phyloP scores from a whole-genome alignment of 345 rosid species.

The Eucalyptus sideroxylon region DNA sequence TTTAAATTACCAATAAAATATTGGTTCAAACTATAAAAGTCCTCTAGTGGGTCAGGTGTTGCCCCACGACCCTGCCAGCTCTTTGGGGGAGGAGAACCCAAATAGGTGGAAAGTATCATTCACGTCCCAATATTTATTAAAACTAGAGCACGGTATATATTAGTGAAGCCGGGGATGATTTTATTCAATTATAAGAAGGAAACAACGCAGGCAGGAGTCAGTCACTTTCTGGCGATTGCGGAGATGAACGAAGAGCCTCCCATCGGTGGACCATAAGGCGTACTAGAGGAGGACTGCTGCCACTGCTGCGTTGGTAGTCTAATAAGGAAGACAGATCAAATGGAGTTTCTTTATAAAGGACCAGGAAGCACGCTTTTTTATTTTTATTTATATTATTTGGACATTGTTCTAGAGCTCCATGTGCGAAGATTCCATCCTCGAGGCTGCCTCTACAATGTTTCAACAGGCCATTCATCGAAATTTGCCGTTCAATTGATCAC shows the following conservation, averaged over 20 bases:
- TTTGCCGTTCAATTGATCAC: background rate
- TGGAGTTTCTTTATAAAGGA: background rate
- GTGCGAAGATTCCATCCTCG: background rate
- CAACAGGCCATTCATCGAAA: background rate
- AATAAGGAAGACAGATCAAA: background rate
- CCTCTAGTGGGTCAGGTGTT: background rate
- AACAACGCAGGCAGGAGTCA: background rate
- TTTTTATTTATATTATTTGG: no score
- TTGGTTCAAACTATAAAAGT: no score
- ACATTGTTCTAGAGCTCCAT: background rate
- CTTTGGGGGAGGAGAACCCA: background rate
- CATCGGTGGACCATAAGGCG: background rate
- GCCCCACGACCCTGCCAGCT: rapidly evolving
- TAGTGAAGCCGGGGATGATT: background rate
- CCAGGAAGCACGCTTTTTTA: background rate
- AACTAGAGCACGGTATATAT: background rate
- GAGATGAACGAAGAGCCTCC: background rate
- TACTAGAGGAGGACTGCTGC: background rate
- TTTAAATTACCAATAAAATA: no score
- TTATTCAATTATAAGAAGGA: background rate
- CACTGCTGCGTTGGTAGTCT: background rate
- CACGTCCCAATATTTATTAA: background rate
- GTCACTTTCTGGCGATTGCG: background rate
- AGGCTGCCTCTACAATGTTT: background rate
- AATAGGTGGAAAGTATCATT: background rate